Evolutionary conservation across 2,329 filamentous ascomycete species (phyloP), one percentile per base, ranked within the genome.

Genomic region (Aureobasidium sp.): DNA sequence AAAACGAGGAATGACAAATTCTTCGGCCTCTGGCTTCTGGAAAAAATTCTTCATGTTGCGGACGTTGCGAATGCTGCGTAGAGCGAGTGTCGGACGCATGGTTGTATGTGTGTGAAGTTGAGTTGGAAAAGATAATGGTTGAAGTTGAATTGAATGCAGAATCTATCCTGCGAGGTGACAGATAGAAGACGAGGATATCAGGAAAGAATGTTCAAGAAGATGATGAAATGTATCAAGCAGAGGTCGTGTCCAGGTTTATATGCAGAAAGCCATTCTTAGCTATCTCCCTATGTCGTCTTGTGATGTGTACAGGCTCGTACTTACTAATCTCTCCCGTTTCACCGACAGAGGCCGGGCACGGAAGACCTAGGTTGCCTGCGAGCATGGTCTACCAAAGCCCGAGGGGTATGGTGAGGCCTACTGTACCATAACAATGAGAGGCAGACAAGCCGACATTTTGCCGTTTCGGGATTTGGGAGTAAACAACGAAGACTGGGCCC

Each of bases 11-110:
- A 34, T 55, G 52, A 42, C 37, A 22, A 55, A 55, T 11, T 37
- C 42, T 11, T 41, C 25, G 15, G 37, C 52, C 20, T 27, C 37
- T 2, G 52, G 52, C 6, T 31, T 31, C 8, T 55, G 25, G 11
- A 55, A 55, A 9, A 7, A n/a, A 31, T 37, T 25, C 20, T 15
- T 55, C 25, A 55, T 42, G 22, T 25, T 55, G 37, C 52, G 52
- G 15, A 55, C 9, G 52, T 55, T 55, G 37, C 52, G 52, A 22
- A 55, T 9, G 52, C 42, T 55, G 37, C 52, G 52, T 14, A 55
- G 37, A 31, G 52, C 52, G 22, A 17, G 17, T 42, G 37, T 42
- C 22, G 52, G 25, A 55, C 37, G 52, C 52, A 55, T 55, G 37
- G 14, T 22, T n/a, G 22, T 55, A 25, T 42, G 3, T 29, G 14